A percentile compares a stretch with the other conserved stretches of the same genome.
phyloP scores from a whole-genome alignment of 805 yeast genomes.

The Groenewaldozyma tartarivorans region DNA sequence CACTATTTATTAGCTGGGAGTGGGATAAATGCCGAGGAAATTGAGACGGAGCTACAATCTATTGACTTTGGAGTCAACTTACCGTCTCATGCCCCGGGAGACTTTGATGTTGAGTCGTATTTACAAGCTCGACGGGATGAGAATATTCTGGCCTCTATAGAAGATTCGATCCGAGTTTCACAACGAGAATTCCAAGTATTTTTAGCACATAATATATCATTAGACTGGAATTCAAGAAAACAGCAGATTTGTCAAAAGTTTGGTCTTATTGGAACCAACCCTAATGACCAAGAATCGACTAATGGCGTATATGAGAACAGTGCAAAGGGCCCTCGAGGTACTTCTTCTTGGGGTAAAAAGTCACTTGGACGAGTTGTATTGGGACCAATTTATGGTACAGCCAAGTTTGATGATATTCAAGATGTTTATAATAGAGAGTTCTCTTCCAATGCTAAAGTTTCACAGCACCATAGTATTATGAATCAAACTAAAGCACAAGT shows the following conservation, averaged over 20 bases:
- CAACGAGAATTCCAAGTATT: conserved; percentile 75
- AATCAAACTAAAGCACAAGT: conserved; percentile 26
- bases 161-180: conserved; percentile 62
- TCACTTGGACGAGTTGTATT: conserved; percentile 28
- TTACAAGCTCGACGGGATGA: conserved; percentile 69
- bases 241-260: conserved; percentile 64
- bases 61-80: conserved; percentile 26
- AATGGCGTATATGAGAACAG: background rate
- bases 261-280: conserved; percentile 36
- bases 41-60: conserved; percentile 44
- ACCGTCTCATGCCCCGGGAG: conserved; percentile 13
- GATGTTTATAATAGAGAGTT: background rate
- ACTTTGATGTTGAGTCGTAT: conserved; percentile 37
- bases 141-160: conserved; percentile 71
- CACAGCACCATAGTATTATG: background rate
- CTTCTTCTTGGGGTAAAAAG: conserved; percentile 26
- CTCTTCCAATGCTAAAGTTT: background rate
- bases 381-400: conserved; percentile 25
- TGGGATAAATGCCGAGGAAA: conserved; percentile 79
- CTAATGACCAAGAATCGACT: conserved; percentile 19
- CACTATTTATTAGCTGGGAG: conserved; percentile 86
- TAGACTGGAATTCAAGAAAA: conserved; percentile 79
- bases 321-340: background rate
- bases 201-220: conserved; percentile 58
- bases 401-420: conserved; percentile 24